Evolutionary conservation across 495 filamentous ascomycete species (phyloP), one percentile per base, ranked within the genome.

Genomic region (Penicillium herquei): DNA sequence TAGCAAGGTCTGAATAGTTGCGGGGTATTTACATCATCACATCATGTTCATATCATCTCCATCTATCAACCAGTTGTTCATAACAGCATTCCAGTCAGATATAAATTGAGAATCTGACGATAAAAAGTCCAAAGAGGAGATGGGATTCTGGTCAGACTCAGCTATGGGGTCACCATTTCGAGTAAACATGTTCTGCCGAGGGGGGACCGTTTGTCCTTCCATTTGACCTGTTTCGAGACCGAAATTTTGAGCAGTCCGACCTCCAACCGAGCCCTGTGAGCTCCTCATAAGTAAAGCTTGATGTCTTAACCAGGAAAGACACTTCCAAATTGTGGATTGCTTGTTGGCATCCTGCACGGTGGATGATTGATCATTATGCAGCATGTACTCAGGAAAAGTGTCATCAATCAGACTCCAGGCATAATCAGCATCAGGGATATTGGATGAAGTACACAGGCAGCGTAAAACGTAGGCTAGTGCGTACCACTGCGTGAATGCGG

Each of bases 401-500:
- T 64, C 76, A 31, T 80, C 76, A 39, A 82, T 68, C 21, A 74
- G 73, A 9, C 63, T 54, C 79, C 79, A 82, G 26, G 75, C 79
- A 48, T 74, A 66, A 32, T 82, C 77, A 35, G 80, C 65, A 7
- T 71, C 52, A 7, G 73, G 64, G 9, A 70, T 72, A 64, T 69
- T 69, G 7, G 78, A 70, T 26, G 72, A 72, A 39, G 62, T 67
- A 31, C 65, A 66, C 2, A 76, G 69, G 31, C 79, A 77, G 52
- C 78, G 69, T n/a, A 81, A 54, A 39, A 83, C 70, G 49, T 75
- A 81, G 13, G 75, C 77, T 39, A 84, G 67, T 54, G 80, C 73
- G 58, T 85, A 77, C 82, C 82, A 85, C 52, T 82, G 81, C 0
- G 77, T 79, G 54, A 76, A 81, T 3, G 73, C 78, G 33, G 70